Percentiles rank a stretch among this genome's conserved stretches.
These are phyloP conservation scores for Cyclotella cryptica DNA, from an alignment of 108 stramenopile species.

Conservation along the genomic window DNA sequence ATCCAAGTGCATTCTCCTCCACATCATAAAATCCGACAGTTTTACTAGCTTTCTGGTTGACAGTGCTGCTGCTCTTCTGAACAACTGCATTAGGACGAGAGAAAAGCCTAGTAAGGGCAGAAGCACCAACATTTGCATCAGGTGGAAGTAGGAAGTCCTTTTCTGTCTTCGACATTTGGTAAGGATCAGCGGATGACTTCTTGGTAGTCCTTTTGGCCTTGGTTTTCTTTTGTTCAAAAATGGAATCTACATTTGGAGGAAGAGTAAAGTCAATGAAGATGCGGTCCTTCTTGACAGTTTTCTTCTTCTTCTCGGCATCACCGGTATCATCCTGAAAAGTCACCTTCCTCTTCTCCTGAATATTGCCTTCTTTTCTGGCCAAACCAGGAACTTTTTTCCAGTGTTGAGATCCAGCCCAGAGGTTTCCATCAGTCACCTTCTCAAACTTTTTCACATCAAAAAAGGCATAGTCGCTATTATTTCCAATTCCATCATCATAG, in stretches of 20 bases:
- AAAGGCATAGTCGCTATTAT: conserved; percentile 62
- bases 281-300: conserved; percentile 55
- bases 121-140: conserved; percentile 71
- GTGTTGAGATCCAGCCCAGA: conserved; percentile 91
- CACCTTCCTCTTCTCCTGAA: conserved; percentile 37
- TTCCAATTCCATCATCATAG: conserved; percentile 30
- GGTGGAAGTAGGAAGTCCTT: conserved; percentile 77
- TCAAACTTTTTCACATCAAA: conserved; percentile 71
- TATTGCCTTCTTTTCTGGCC: conserved; percentile 15
- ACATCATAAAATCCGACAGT: conserved; percentile 65
- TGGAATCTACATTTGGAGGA: conserved; percentile 24
- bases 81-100: conserved; percentile 74
- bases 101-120: conserved; percentile 73
- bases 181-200: conserved; percentile 51
- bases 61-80: conserved; percentile 11
- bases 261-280: conserved; percentile 46
- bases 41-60: conserved; percentile 34
- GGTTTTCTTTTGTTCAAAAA: conserved; percentile 51
- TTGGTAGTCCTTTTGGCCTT: conserved; percentile 46
- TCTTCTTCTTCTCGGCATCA: conserved; percentile 54
- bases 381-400: conserved; percentile 74
- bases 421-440: conserved; percentile 69
- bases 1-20: conserved; percentile 48
- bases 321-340: conserved; percentile 27
- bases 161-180: conserved; percentile 65